Percentiles rank a stretch among this genome's conserved stretches.
Conservation (phyloP, 2,329 filamentous ascomycete species). For the Ampelomyces quisqualis region DNA sequence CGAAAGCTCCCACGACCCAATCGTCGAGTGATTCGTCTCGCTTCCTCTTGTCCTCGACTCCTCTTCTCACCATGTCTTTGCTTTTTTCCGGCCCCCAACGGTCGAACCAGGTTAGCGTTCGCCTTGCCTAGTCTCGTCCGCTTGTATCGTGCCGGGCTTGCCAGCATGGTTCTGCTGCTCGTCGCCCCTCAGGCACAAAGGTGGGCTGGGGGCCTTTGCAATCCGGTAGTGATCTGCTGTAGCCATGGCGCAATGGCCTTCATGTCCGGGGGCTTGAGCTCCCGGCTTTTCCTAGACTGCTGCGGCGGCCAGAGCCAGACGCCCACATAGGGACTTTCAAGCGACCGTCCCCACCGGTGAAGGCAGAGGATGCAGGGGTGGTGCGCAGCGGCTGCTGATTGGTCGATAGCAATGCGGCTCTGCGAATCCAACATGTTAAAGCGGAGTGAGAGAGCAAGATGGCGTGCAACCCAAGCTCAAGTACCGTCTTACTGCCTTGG, state of each 20-base stretch:
- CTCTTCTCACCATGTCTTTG: slow-evolving; percentile 15
- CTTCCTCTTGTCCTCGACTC: not conserved
- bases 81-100: slow-evolving; percentile 26
- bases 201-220: slow-evolving; percentile 15
- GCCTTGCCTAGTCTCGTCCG: slow-evolving; percentile 13
- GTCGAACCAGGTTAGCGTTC: slow-evolving; percentile 19
- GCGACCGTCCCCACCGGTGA: slow-evolving; percentile 34
- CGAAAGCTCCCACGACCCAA: not conserved
- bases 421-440: slow-evolving; percentile 37
- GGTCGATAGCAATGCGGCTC: slow-evolving; percentile 36
- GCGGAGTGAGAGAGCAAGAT: slow-evolving; percentile 21
- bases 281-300: slow-evolving; percentile 27
- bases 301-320: slow-evolving; percentile 23
- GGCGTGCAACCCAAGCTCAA: slow-evolving; percentile 28
- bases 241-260: slow-evolving; percentile 27
- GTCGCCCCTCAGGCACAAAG: slow-evolving; percentile 14
- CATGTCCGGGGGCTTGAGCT: slow-evolving; percentile 23
- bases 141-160: slow-evolving; percentile 12
- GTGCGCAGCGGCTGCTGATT: slow-evolving; percentile 14
- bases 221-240: slow-evolving; percentile 29
- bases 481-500: slow-evolving; percentile 29
- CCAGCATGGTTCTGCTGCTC: slow-evolving; percentile 16
- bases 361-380: slow-evolving; percentile 18
- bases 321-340: slow-evolving; percentile 22
- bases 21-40: not conserved